Evolutionary conservation across 192 early-diverging fungal species (phyloP), one percentile per base, ranked within the genome.

Genomic region (Coemansia sp.): DNA sequence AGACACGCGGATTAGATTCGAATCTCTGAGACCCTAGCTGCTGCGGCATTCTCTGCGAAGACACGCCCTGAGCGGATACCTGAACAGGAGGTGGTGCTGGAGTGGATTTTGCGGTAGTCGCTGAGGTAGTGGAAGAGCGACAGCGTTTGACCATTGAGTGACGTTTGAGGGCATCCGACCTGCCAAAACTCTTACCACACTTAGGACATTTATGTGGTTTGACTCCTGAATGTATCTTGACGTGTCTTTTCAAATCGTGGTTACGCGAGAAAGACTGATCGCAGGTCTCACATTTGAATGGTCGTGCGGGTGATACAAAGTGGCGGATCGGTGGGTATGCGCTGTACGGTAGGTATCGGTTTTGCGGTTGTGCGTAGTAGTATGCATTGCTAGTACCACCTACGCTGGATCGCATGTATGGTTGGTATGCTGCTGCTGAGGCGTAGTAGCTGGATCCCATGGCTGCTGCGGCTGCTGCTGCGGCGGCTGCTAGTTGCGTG

Each of bases 131-230:
- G 13, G 78, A 62, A 0, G 79, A 75, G 50, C 81, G 75, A 49
- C 88, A 89, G n/a, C 88, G 82, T 62, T 89, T 89, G 47, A 89
- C 88, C 72, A 88, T 75, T 18, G 82, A 86, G 62, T 92, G 91
- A 13, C 91, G 68, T 68, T 90, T 91, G 3, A 92, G 81, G 4
- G 90, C 91, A 80, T 92, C 91, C 46, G 90, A 88, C 64, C 91
- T 79, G 44, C 88, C 87, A 84, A 94, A 94, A 38, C 83, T 87
- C 68, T 92, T 91, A 20, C 90, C 90, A 71, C 92, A 94, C 18
- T 85, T 85, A 8, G 83, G 78, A 61, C 92, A 94, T 61, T 85
- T 88, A 74, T 90, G 89, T n/a, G 92, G 92, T 74, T 94, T 94
- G 52, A 87, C 79, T 12, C 91, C 88, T 66, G 87, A 88, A 67